Evolutionary conservation across 1,284 basidiomycete genomes (phyloP), one percentile per base, ranked within the genome.

Genomic region (Puccinia polysora): DNA sequence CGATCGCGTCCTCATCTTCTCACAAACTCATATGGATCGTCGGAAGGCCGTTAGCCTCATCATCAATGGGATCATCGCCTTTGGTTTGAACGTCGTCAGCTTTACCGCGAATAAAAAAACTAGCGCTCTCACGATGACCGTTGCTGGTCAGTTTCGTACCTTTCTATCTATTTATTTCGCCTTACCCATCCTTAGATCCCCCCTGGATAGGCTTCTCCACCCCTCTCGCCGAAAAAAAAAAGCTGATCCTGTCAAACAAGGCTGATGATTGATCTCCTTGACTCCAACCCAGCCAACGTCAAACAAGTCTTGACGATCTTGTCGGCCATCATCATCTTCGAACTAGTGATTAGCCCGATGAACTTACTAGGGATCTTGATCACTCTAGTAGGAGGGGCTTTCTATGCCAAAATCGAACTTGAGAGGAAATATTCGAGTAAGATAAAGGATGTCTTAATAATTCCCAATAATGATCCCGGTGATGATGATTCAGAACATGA

Each of bases 301-400:
- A 97, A 97, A 81, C 93, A 96, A 79, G 93, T 92, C n/a, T 80
- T 96, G 74, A 94, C 92, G 1, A 88, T 96, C 75, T 83, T 92
- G 2, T 85, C 88, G 64, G 90, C 91, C 0, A 89, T 96, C 10
- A 76, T 84, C 43, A 84, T 95, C 38, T 96, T 96, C 81, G 82
- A 92, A 78, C 81, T 95, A 59, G 84, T 85, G 10, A 90, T 96
- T 79, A 89, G 88, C 52, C 82, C 84, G 30, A 84, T 84, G 73
- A 96, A 96, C 78, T 86, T 84, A 18, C 75, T 89, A 36, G 93
- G 93, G 0, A 93, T 96, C 73, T 59, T 84, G 10, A 81, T 94
- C 69, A 95, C 93, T 4, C 84, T 96, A 2, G 75, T 84, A 4
- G 93, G 93, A 34, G 91, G 93, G 15, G 90, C 86, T 20, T 76